Conservation (phyloP, 768 basidiomycete species). For the Cystobasidium tubakii region DNA sequence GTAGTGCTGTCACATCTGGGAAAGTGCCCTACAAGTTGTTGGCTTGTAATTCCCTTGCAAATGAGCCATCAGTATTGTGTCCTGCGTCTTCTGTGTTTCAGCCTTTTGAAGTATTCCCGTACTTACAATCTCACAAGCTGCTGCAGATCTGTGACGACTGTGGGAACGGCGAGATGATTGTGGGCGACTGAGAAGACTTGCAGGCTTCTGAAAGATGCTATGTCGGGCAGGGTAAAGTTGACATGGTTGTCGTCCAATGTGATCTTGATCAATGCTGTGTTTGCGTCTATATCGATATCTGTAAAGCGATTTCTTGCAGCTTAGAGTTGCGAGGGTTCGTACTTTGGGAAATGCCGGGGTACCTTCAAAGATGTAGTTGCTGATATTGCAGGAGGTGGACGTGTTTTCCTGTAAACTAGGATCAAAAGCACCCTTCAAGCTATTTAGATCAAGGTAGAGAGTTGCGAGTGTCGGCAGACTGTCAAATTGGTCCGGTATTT, state of each 20-base stretch:
- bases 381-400: constrained; percentile 29
- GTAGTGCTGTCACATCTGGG: constrained; percentile 22
- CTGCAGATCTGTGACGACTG: constrained; percentile 8
- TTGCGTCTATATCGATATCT: constrained; percentile 27
- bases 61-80: background rate
- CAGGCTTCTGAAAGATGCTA: background rate
- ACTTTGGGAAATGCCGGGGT: constrained; percentile 37
- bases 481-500: constrained; percentile 38
- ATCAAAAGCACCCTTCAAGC: constrained; percentile 36
- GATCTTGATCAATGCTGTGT: constrained; percentile 31
- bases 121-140: constrained; percentile 40
- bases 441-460: constrained; percentile 40
- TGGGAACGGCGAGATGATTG: constrained; percentile 36
- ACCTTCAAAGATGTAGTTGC: constrained; percentile 38
- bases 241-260: constrained; percentile 39
- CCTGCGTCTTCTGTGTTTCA: too few relatives aligned
- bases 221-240: constrained; percentile 32
- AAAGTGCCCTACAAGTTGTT: constrained; percentile 21
- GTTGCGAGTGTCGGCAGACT: constrained; percentile 22
- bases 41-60: constrained; percentile 12
- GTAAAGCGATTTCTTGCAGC: constrained; percentile 38
- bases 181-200: constrained; percentile 32
- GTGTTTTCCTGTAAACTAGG: constrained; percentile 32
- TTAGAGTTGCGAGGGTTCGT: constrained; percentile 33
- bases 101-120: too few relatives aligned